Percentiles rank a stretch among this genome's conserved stretches.
phyloP scores from a whole-genome alignment of 257 asterid genomes.

The Pogostemon cablin region DNA sequence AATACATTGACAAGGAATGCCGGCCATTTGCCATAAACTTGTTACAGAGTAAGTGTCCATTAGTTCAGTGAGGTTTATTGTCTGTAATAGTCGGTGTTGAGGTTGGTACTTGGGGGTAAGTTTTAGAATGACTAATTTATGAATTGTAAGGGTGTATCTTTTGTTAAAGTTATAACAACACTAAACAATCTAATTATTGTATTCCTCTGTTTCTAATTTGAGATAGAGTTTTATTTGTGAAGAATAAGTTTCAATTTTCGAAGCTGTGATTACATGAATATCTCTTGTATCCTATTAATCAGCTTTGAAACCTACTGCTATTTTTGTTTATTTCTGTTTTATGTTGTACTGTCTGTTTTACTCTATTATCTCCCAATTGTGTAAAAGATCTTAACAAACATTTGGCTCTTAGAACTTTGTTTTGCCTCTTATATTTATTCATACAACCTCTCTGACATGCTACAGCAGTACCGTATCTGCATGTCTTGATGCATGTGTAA shows the following conservation, averaged over 20 bases:
- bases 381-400: neutral
- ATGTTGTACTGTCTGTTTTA: neutral
- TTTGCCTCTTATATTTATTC: constrained; percentile 20
- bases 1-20: neutral
- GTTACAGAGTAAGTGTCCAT: neutral
- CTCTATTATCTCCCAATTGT: constrained; percentile 19
- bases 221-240: neutral
- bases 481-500: constrained; percentile 11
- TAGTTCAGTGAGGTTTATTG: constrained; percentile 9
- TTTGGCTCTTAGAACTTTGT: constrained; percentile 6
- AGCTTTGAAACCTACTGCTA: constrained; percentile 15
- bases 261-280: neutral
- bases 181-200: neutral
- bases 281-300: constrained; percentile 10
- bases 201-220: neutral
- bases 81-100: neutral
- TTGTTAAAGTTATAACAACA: neutral
- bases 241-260: neutral
- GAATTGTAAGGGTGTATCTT: neutral
- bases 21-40: constrained; percentile 3
- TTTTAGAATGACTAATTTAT: neutral
- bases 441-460: constrained; percentile 17
- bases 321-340: constrained; percentile 13
- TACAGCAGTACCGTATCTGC: constrained; percentile 13
- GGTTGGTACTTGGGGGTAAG: neutral